Evolutionary conservation across 2,329 filamentous ascomycete species (phyloP).

Genomic region (Periconia macrospinosa): DNA sequence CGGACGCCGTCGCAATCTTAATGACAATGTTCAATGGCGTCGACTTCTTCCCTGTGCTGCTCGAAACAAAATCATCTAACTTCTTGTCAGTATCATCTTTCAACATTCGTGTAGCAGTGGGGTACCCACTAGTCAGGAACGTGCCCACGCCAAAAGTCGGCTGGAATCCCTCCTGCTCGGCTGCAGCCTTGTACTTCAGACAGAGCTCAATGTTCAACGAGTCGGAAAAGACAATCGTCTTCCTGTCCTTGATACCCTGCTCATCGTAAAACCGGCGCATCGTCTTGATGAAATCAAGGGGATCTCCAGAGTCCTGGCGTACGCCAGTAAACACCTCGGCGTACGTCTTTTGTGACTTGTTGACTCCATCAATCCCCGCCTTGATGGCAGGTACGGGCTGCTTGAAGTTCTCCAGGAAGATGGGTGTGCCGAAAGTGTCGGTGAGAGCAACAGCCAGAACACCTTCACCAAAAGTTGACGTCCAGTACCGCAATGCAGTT

Average conservation of each 20-base stretch:
- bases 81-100: constrained; percentile 8
- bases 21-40: constrained; percentile 96
- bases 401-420: constrained; percentile 84
- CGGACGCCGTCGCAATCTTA: constrained; percentile 84
- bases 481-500: constrained; percentile 82
- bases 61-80: constrained; percentile 77
- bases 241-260: constrained; percentile 75
- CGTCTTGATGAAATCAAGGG: constrained; percentile 73
- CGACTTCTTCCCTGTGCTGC: constrained; percentile 76
- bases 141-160: constrained; percentile 94
- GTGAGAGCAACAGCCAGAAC: constrained; percentile 87
- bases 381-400: constrained; percentile 60
- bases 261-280: constrained; percentile 81
- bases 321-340: constrained; percentile 82
- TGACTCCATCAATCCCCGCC: constrained; percentile 42
- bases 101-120: background rate
- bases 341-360: constrained; percentile 63
- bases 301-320: constrained; percentile 88
- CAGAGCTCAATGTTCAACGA: constrained; percentile 90
- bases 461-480: constrained; percentile 83
- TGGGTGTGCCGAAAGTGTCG: constrained; percentile 91
- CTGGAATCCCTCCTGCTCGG: constrained; percentile 78
- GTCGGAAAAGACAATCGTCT: constrained; percentile 93
- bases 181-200: constrained; percentile 82
- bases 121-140: constrained; percentile 74